Base-by-base conservation (phyloP, 352 stramenopile species). In the Phytopythium cucurbitacearum region DNA sequence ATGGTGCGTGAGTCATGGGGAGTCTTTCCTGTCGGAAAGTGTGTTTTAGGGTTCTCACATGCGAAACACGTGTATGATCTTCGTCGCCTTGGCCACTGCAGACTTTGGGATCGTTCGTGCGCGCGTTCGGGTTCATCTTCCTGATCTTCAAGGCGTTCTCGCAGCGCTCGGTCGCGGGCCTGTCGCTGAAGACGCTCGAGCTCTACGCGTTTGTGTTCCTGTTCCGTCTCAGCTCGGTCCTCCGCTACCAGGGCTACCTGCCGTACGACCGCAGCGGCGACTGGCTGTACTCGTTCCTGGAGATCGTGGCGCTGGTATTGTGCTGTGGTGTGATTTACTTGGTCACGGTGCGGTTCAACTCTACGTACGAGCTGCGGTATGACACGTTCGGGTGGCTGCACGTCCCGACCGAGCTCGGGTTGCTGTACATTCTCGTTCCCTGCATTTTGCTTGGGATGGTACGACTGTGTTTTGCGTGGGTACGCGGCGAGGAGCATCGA, bases 111-210 rank as follows among this genome's bases (percentile, higher is more conserved):
- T 78, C 88, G 7, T 90, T 96, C 54, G 86, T 92, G 51, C 87
- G 87, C 39, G 80, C 81, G 11, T 97, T 97, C 55, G 88, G 80
- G 48, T 97, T 97, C 70, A 80, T 76, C 33, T 95, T 98, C 64
- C 71, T 98, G 16, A 97, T 98, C 66, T 91, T 97, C 50, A 98
- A 98, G 72, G 95, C 89, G 5, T 97, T 97, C 55, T 97, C 91
- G 59, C 92, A 94, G 58, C 76, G 87, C 48, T 89, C 89, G 3
- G 90, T 97, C 32, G 87, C 91, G 57, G 91, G 91, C 1, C 68
- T 99, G 8, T 99, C 94, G 39, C 66, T 98, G 32, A 99, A 99
- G 82, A 99, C 95, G 35, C 65, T 99, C 69, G 89, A 99, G 73
- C 71, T 98, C 9, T 99, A 99, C 58, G 85, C 71, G 41, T 86